Percentiles rank a stretch among this genome's conserved stretches.
phyloP scores from a whole-genome alignment of 2,329 filamentous ascomycete species.

The Beauveria medogensis region DNA sequence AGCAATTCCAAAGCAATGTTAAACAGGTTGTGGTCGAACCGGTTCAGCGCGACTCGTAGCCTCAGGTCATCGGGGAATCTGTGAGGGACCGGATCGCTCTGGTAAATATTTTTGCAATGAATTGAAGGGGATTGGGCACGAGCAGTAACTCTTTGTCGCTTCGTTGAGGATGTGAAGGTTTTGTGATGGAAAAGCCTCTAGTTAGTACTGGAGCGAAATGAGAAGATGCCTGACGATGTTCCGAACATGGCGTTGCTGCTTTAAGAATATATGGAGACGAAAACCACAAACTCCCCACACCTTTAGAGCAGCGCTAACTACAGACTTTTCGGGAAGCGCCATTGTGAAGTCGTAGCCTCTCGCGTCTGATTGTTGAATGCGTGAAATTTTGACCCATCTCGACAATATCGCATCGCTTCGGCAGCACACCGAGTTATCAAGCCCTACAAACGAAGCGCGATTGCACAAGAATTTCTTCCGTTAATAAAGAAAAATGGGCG shows the following conservation, averaged over 20 bases:
- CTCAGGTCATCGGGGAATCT: conserved; percentile 21
- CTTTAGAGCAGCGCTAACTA: background rate
- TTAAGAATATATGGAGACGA: conserved; percentile 12
- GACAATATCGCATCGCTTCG: background rate
- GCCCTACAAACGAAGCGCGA: background rate
- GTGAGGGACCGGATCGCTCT: background rate
- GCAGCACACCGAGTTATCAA: background rate
- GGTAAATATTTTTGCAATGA: background rate
- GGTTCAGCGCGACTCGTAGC: conserved; percentile 32
- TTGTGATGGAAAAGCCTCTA: background rate
- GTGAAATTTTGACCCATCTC: background rate
- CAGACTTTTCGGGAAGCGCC: background rate
- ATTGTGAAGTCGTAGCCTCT: background rate
- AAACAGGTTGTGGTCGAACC: conserved; percentile 34
- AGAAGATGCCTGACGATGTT: background rate
- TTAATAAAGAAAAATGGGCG: conserved; percentile 48
- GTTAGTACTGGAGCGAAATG: background rate
- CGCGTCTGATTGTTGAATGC: background rate
- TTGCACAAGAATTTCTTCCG: conserved; percentile 6
- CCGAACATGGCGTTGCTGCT: conserved; percentile 5
- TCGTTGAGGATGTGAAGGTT: background rate
- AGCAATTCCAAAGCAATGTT: conserved; percentile 20
- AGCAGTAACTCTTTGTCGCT: background rate
- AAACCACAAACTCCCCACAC: background rate
- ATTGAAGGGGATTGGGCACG: background rate